Base-by-base conservation (phyloP, 768 basidiomycete species). In the Lactarius psammicola region DNA sequence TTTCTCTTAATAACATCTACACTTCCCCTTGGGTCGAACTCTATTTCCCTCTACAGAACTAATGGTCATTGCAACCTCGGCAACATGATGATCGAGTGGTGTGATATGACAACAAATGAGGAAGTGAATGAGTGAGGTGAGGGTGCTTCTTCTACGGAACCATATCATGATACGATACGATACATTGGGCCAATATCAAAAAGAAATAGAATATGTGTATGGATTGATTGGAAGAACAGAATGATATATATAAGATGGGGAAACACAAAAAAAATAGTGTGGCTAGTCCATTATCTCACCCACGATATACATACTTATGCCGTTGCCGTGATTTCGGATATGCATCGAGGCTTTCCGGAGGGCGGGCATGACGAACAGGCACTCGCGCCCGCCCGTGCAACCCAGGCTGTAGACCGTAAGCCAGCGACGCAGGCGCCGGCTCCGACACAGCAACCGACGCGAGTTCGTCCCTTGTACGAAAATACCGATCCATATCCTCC, bases 401-500 rank as follows among this genome's bases (percentile, higher is more conserved):
- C 57, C 34, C 36, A 44, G 13, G 13, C n/a, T 28, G 59, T 28
- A 17, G 17, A 11, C 26, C 59, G 31, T 60, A 36, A 1, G 20
- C 53, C 34, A 30, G 30, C 28, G 40, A 42, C 40, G 59, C 34
- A 9, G 34, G 59, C 59, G 10, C 59, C 44, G 59, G 28, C 59
- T 44, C 23, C 9, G 59, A 44, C 33, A 53, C 33, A 6, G 49
- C 30, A 38, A 28, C 31, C 23, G 33, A 51, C 42, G 56, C 63
- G 8, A 42, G 36, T 31, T 76, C 76, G 60, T 76, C 76, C 49
- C 71, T 67, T 55, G 76, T 71, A 59, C 84, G 81, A 74, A 92
- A 92, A 75, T 92, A 92, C 56, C 81, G 80, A 65, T 90, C 89
- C 78, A 91, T 86, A 71, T 91, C 89, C 17, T 82, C 83, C 51